Evolutionary conservation across 2,329 filamentous ascomycete species (phyloP), one percentile per base, ranked within the genome.

Genomic region (Trichoderma simmonsii): DNA sequence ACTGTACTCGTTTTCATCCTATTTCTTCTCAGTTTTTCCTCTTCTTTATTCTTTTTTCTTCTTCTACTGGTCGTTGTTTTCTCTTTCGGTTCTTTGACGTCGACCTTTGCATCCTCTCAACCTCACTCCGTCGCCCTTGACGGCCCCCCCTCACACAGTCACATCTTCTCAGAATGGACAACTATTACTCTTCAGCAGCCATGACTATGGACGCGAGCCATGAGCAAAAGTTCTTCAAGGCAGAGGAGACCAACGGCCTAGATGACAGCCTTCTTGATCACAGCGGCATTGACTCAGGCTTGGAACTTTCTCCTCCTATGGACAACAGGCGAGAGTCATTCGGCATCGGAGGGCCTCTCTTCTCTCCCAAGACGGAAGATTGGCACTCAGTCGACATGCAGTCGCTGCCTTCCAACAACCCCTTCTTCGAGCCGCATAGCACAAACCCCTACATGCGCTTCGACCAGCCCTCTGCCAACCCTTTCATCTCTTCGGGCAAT

Each of bases 381-480:
- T 91, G 89, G 89, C 86, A 88, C 73, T 86, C 88, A 18, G 86
- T 90, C 72, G 89, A 91, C 73, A 89, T 91, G 88, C 88, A 90
- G 80, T 88, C 88, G 18, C 82, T 89, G 71, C 86, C 87, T 15
- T 90, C 89, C 71, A 90, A 88, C 81, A 90, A 90, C 81, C 87
- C 89, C 48, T 91, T 90, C 82, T 80, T 88, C 77, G 87, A 87
- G 74, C 84, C 83, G 77, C 86, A 83, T 83, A 89, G 85, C 83
- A 89, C 89, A 83, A 89, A 86, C 83, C 67, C 67, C 39, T 90
- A 90, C 83, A 87, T 91, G 83, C 89, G 89, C 73, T 85, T 91
- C 74, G 86, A 89, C 71, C 85, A 86, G 74, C 80, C 80, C 70
- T 86, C 88, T 74, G 79, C 80, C 62, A 80, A 81, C 54, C 77